Conservation (phyloP, 441 rosid genomes). For the Adansonia grandidieri region DNA sequence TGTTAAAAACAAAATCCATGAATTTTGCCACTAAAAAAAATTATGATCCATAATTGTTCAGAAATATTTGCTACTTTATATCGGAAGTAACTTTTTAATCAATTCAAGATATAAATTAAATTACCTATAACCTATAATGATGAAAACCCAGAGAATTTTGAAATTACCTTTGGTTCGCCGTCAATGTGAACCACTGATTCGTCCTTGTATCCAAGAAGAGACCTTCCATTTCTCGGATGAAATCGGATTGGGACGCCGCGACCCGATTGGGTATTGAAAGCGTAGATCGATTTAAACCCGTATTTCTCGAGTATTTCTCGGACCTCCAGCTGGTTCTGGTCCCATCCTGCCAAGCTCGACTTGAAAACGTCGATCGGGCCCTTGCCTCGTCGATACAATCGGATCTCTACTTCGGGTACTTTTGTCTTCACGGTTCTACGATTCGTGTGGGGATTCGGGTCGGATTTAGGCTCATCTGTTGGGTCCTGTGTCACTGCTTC, state of each 20-base stretch:
- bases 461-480: conserved; percentile 27
- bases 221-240: conserved; percentile 71
- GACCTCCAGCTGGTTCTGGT: conserved; percentile 85
- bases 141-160: not conserved
- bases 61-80: not conserved
- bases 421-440: conserved; percentile 45
- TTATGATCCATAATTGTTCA: not conserved
- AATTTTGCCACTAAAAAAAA: not conserved
- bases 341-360: conserved; percentile 77
- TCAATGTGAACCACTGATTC: conserved; percentile 73
- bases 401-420: conserved; percentile 82
- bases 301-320: conserved; percentile 71
- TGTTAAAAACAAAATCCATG: not conserved
- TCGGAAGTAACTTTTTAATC: not conserved
- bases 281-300: conserved; percentile 71
- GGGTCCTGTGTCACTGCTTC: conserved; percentile 43
- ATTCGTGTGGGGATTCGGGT: conserved; percentile 18
- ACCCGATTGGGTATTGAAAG: conserved; percentile 66
- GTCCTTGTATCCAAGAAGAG: conserved; percentile 65
- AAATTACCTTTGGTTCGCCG: conserved; percentile 80
- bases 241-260: conserved; percentile 84
- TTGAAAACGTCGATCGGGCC: conserved; percentile 86
- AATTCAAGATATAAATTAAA: not conserved
- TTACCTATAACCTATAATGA: not conserved
- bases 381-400: conserved; percentile 62